A percentile compares a stretch with the other conserved stretches of the same genome.
phyloP scores from a whole-genome alignment of 2,329 filamentous ascomycete genomes.

The Alternaria alternata region DNA sequence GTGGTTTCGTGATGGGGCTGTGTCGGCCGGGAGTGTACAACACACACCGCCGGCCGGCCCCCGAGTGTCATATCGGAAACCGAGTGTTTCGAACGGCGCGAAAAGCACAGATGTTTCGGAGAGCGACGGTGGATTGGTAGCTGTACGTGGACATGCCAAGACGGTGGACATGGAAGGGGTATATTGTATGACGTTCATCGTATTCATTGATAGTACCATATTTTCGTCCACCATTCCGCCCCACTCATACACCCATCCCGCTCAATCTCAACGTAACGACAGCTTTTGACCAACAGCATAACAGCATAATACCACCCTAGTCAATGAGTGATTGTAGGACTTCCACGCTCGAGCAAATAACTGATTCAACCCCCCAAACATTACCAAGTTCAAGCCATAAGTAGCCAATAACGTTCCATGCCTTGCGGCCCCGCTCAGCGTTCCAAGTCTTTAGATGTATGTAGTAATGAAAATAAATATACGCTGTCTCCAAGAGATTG shows the following conservation, averaged over 20 bases:
- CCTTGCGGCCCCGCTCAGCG: conserved; percentile 32
- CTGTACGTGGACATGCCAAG: background rate
- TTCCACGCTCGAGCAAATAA: background rate
- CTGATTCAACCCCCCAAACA: conserved; percentile 9
- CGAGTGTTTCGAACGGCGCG: background rate
- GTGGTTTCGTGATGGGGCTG: conserved; percentile 6
- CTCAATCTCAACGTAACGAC: conserved; percentile 5
- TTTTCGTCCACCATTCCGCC: conserved; percentile 1
- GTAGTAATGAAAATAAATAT: conserved; percentile 20
- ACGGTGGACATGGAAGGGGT: background rate
- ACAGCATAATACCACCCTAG: conserved; percentile 8
- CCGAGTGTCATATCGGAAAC: background rate
- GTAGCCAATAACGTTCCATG: conserved; percentile 12
- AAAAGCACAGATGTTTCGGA: background rate
- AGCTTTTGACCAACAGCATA: conserved; percentile 15
- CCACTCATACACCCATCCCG: background rate
- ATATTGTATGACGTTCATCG: conserved; percentile 11
- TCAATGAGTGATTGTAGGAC: conserved; percentile 13
- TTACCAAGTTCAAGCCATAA: conserved; percentile 18
- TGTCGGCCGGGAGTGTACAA: background rate
- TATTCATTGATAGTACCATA: conserved; percentile 18
- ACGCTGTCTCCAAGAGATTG: conserved; percentile 1
- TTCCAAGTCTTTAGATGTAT: conserved; percentile 29
- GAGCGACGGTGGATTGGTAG: background rate
- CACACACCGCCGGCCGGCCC: conserved; percentile 1